Percentiles rank a stretch among this genome's conserved stretches.
phyloP scores from a whole-genome alignment of 176 grass and related monocot species.

The maize (Zea mays) region DNA sequence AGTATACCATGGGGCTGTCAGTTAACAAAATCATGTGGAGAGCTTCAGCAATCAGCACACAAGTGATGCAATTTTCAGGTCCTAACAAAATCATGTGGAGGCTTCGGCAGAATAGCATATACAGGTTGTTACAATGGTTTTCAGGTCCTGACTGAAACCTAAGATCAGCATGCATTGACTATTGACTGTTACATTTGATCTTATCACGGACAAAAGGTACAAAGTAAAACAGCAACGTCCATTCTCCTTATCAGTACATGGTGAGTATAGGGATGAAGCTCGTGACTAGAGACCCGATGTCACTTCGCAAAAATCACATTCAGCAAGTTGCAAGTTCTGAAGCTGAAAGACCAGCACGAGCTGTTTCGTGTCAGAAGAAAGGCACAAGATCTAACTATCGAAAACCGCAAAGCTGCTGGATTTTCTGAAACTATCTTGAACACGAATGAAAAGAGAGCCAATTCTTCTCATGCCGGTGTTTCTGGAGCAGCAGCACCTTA shows the following conservation, averaged over 20 bases:
- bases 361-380: neutral
- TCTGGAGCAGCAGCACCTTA: neutral
- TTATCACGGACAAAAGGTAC: neutral
- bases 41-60: neutral
- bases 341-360: neutral
- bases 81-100: no score
- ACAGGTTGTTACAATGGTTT: neutral
- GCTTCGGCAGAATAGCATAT: neutral
- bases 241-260: neutral
- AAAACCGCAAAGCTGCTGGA: neutral
- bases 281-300: neutral
- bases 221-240: neutral
- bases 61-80: neutral
- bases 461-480: neutral
- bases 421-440: conserved; percentile 2
- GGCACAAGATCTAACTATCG: neutral
- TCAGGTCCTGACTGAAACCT: neutral
- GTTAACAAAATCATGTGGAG: neutral
- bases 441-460: neutral
- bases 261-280: neutral
- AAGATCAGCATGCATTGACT: neutral
- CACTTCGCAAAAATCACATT: neutral
- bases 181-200: neutral
- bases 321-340: neutral
- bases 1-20: neutral